These are phyloP conservation scores for Diaporthe sp. DNA, from an alignment of 2,329 filamentous ascomycete species.

Conservation along the genomic window DNA sequence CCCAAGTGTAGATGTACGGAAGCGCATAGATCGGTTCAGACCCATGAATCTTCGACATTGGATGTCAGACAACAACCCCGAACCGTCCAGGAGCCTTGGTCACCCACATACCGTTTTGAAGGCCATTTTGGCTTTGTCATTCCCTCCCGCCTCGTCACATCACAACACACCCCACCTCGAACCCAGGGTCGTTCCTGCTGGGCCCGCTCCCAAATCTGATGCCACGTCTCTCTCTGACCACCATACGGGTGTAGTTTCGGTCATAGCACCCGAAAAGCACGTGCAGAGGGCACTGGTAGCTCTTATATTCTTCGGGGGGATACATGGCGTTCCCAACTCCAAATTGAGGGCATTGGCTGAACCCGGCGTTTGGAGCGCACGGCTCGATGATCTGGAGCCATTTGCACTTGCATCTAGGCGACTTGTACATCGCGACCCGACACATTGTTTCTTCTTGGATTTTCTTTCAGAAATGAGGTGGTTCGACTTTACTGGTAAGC, in stretches of 20 bases:
- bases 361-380: slow-evolving; percentile 65
- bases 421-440: slow-evolving; percentile 60
- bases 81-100: neutral
- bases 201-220: slow-evolving; percentile 64
- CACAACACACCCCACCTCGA: slow-evolving; percentile 53
- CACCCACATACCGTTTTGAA: neutral
- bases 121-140: neutral
- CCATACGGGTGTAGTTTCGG: slow-evolving; percentile 61
- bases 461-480: neutral
- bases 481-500: neutral
- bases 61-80: neutral
- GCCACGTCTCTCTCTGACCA: slow-evolving; percentile 58
- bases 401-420: slow-evolving; percentile 64
- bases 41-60: slow-evolving; percentile 1
- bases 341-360: slow-evolving; percentile 62
- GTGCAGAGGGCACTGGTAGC: slow-evolving; percentile 59
- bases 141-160: slow-evolving; percentile 50
- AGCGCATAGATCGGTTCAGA: neutral
- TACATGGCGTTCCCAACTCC: slow-evolving; percentile 54
- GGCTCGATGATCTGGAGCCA: slow-evolving; percentile 63
- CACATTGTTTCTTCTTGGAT: slow-evolving; percentile 57
- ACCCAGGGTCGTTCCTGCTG: slow-evolving; percentile 52
- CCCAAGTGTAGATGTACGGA: neutral
- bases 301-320: slow-evolving; percentile 50
- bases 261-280: slow-evolving; percentile 59